Evolutionary conservation across 2,329 filamentous ascomycete species (phyloP).

Genomic region (Verruconis gallopava): DNA sequence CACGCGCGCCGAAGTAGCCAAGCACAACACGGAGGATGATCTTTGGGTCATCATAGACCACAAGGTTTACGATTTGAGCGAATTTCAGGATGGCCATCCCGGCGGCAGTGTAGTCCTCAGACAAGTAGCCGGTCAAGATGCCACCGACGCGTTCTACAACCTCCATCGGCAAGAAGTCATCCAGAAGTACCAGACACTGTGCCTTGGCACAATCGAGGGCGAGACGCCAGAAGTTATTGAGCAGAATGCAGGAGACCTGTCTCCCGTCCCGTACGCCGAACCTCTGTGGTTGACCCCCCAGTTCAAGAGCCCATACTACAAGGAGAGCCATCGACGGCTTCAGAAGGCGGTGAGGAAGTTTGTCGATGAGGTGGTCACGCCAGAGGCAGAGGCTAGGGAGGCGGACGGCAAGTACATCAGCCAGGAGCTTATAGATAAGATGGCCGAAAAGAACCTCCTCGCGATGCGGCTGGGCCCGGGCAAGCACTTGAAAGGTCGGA

Average conservation of each 20-base stretch:
- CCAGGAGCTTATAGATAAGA: conserved; percentile 60
- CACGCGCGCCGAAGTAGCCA: conserved; percentile 48
- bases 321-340: conserved; percentile 55
- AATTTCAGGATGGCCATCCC: conserved; percentile 76
- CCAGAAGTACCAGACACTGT: conserved; percentile 61
- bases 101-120: conserved; percentile 68
- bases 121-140: conserved; percentile 71
- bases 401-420: conserved; percentile 56
- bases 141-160: conserved; percentile 75
- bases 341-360: conserved; percentile 61
- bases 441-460: conserved; percentile 60
- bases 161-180: conserved; percentile 85
- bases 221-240: conserved; percentile 64
- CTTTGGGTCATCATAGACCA: conserved; percentile 78
- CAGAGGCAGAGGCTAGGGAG: conserved; percentile 67
- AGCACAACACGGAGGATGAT: conserved; percentile 63
- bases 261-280: conserved; percentile 69
- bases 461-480: conserved; percentile 77
- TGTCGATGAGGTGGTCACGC: conserved; percentile 55
- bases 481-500: conserved; percentile 62
- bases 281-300: conserved; percentile 67
- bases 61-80: conserved; percentile 74
- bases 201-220: conserved; percentile 60
- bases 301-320: conserved; percentile 72
- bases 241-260: conserved; percentile 57